Evolutionary conservation across 495 filamentous ascomycete species (phyloP), one percentile per base, ranked within the genome.

Genomic region (Lichenothelia convexa): DNA sequence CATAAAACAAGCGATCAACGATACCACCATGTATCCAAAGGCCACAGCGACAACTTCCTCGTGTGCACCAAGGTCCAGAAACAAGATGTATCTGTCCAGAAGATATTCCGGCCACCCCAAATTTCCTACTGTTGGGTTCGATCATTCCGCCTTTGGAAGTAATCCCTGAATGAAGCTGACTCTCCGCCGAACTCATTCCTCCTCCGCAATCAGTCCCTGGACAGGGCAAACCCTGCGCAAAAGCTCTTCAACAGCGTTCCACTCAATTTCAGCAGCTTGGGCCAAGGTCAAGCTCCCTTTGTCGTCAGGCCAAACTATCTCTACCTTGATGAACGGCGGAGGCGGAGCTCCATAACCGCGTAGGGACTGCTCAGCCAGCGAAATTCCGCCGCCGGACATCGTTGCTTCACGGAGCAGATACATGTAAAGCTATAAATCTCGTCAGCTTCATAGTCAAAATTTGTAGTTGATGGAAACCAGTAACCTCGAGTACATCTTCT

Each of bases 371-470:
- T 52, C 42, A 18, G 58, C 49, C 2, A 69, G 56, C 9, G 53
- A 43, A 2, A 53, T 39, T 15, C 49, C 43, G 39, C 52, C 45
- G 36, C 22, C 20, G 2, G 50, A 42, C 1, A 32, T 54, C 0
- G 65, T 65, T 35, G 63, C 57, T 22, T 63, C 58, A 21, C 61
- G 63, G 30, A 75, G 60, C 18, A 70, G 34, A 20, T 53, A 47
- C 17, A 68, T 62, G 49, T 68, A 72, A 50, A 59, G 71, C 64
- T 68, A 27, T 56, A 55, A 19, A 70, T 54, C n/a, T 78, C 50
- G 29, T 78, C 68, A 27, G 59, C 53, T 9, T 35, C 5, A 17
- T 24, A 9, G 2, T 17, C 8, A 2, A n/a, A 17, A 21, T 15
- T n/a, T 19, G 18, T 9, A 9, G 26, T 21, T 17, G 21, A 34